Evolutionary conservation across 176 grass and related monocot species (phyloP), one percentile per base, ranked within the genome.

Genomic region (Hsuehochloa calcarea): DNA sequence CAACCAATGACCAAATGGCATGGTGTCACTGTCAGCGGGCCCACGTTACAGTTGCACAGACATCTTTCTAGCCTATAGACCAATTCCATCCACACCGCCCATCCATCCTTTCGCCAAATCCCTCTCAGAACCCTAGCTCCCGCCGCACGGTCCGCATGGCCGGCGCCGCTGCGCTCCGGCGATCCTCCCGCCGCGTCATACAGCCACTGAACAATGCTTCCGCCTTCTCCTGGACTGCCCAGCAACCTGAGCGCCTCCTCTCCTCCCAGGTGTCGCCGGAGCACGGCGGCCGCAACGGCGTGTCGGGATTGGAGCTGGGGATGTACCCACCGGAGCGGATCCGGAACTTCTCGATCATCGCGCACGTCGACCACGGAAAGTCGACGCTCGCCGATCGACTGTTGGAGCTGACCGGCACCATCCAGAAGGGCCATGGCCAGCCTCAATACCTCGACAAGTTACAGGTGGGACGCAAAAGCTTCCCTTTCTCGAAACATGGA

Each of bases 371-470:
- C 77, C 93, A 98, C 61, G 95, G 93, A 56, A 98, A 98, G 87
- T 95, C 95, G 0, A 98, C 95, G 29, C 95, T 98, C 15, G 94
- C 95, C 1, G 92, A 94, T 62, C 71, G 95, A 49, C 81, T 97
- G 68, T 89, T 97, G 55, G 95, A 97, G 89, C 85, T 97, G 41
- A 97, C 95, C 3, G 92, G 87, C 22, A 97, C 95, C 75, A 97
- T 97, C 75, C 92, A 91, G 84, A 92, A 89, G 82, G 95, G 95
- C 29, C 92, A 89, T 64, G 92, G 95, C 26, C 94, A 94, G 62
- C 89, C 95, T 60, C 95, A 97, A 61, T 97, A 94, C 88, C 95
- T 94, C 40, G 92, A 94, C 74, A 97, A 97, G 82, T 73, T 97
- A 55, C 95, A 94, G 85, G 95, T 94, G 75, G 11, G 82, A 40